Percentiles rank a stretch among this genome's conserved stretches.
Evolutionary conservation across 805 yeast species (phyloP).

Genomic region (Myxozyma melibiosi): DNA sequence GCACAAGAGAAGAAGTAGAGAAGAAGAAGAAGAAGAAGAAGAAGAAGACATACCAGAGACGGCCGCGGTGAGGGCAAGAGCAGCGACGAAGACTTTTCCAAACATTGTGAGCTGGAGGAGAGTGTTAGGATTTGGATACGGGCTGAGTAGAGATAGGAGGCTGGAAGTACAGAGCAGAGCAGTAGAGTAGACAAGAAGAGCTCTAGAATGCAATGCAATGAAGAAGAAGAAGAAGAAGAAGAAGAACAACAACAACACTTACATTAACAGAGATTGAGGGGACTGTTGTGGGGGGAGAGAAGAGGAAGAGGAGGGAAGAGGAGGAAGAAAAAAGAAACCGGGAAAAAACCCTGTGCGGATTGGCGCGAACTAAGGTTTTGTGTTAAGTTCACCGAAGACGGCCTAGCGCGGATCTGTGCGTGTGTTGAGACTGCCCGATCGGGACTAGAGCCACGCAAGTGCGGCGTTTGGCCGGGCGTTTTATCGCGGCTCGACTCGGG

Average conservation of each 20-base stretch:
- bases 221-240: not conserved
- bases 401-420: not conserved
- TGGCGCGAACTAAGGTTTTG: not conserved
- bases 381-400: not conserved
- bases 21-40: not conserved
- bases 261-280: not conserved
- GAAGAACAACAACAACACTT: not conserved
- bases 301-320: not conserved
- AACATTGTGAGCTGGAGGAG: slow-evolving; percentile 14
- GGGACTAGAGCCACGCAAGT: not conserved
- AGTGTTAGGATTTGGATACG: not conserved
- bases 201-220: not conserved
- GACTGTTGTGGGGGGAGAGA: not conserved
- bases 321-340: slow-evolving; percentile 10
- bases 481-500: too few species aligned
- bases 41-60: slow-evolving; percentile 25
- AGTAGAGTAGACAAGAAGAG: not conserved
- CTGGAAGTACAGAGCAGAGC: not conserved
- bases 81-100: slow-evolving; percentile 13
- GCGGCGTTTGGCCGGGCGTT: too few species aligned
- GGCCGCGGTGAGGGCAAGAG: slow-evolving; percentile 27
- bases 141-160: not conserved
- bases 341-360: not conserved
- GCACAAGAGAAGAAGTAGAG: not conserved
- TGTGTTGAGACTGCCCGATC: not conserved